These are phyloP conservation scores for Peronosclerospora sorghi DNA, from an alignment of 352 stramenopile genomes.

Conservation along the genomic window DNA sequence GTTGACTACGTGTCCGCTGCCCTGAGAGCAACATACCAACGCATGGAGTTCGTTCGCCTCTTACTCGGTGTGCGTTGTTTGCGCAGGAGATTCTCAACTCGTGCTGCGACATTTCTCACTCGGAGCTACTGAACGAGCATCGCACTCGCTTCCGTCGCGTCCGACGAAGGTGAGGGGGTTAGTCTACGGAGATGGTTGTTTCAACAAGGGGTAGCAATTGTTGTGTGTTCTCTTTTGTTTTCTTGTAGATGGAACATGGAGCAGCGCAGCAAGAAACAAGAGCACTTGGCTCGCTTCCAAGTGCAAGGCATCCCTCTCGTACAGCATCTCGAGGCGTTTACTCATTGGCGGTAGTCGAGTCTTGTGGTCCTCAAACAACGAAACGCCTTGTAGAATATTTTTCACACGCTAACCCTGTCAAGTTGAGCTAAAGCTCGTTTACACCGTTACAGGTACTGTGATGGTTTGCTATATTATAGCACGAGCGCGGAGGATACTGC, in stretches of 20 bases:
- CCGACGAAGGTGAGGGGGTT: constrained; percentile 29
- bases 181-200: not conserved
- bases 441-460: too few relatives aligned
- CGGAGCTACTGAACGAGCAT: constrained; percentile 56
- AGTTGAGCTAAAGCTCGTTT: too few relatives aligned
- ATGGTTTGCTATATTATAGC: too few relatives aligned
- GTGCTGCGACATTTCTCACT: constrained; percentile 40
- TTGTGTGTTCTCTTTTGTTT: not conserved
- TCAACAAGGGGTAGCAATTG: not conserved
- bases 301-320: constrained; percentile 57
- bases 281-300: constrained; percentile 43
- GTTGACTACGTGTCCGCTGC: not conserved
- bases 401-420: too few relatives aligned
- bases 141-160: constrained; percentile 44
- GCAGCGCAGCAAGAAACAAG: constrained; percentile 36
- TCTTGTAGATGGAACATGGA: constrained; percentile 37
- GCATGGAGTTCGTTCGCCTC: not conserved
- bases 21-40: constrained; percentile 1
- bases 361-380: too few relatives aligned
- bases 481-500: too few relatives aligned
- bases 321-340: constrained; percentile 41
- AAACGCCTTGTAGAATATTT: too few relatives aligned
- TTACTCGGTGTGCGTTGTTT: constrained; percentile 1
- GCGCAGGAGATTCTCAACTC: constrained; percentile 59
- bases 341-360: constrained; percentile 22